Percentiles rank a stretch among this genome's conserved stretches.
Conservation (phyloP, 1,139 yeast genomes). For the Pichia sp. region DNA sequence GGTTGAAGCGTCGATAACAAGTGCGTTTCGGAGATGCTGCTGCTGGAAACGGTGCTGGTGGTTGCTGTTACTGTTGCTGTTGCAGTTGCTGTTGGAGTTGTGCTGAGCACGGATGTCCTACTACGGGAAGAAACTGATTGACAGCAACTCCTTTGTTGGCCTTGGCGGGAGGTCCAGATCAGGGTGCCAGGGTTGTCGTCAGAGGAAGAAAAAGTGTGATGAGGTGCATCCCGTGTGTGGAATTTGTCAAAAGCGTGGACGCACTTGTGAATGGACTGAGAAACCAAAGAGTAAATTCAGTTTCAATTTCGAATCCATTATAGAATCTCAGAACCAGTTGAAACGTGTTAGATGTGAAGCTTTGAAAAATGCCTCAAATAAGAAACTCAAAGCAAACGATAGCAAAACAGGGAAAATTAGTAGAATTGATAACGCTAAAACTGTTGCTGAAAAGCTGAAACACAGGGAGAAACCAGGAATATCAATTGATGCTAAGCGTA, state of each 20-base stretch:
- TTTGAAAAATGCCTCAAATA: too few relatives aligned
- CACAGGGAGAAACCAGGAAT: too few relatives aligned
- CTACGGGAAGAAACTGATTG: constrained; percentile 5
- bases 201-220: constrained; percentile 28
- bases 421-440: too few relatives aligned
- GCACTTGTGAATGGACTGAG: constrained; percentile 22
- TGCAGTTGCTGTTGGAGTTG: too few relatives aligned
- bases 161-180: constrained; percentile 23
- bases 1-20: too few relatives aligned
- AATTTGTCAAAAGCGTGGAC: constrained; percentile 18
- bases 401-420: too few relatives aligned
- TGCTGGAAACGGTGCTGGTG: too few relatives aligned
- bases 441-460: too few relatives aligned
- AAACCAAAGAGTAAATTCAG: constrained; percentile 5
- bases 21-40: too few relatives aligned
- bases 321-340: constrained; percentile 19
- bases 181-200: constrained; percentile 25
- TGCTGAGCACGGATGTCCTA: too few relatives aligned
- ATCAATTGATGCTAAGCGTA: background rate
- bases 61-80: too few relatives aligned
- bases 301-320: constrained; percentile 17
- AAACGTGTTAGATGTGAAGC: background rate
- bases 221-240: constrained; percentile 28
- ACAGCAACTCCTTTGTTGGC: constrained; percentile 23
- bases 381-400: too few relatives aligned